Percentiles rank a stretch among this genome's conserved stretches.
phyloP scores from a whole-genome alignment of 1,284 basidiomycete species.

The Microbotryomycetes sp. region DNA sequence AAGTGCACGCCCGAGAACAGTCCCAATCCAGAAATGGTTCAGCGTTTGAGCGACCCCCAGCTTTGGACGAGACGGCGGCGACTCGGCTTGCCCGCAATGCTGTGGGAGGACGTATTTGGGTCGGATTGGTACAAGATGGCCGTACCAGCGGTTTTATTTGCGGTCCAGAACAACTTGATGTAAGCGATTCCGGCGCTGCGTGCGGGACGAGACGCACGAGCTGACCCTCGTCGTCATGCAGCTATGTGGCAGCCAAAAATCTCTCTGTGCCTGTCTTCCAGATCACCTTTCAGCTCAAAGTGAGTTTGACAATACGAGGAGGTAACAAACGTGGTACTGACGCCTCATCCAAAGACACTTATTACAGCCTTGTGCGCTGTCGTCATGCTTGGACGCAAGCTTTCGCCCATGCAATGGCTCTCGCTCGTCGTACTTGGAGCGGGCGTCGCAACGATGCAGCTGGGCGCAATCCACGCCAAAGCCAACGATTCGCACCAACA shows the following conservation, averaged over 20 bases:
- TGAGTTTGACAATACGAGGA: slow-evolving; percentile 4
- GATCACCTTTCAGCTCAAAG: slow-evolving; percentile 44
- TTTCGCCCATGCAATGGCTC: slow-evolving; percentile 41
- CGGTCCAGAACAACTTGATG: slow-evolving; percentile 42
- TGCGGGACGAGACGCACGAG: neutral
- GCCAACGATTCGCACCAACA: slow-evolving; percentile 19
- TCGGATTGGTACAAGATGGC: slow-evolving; percentile 33
- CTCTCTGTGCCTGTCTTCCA: slow-evolving; percentile 44
- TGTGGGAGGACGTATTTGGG: slow-evolving; percentile 33
- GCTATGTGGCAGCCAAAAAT: slow-evolving; percentile 42
- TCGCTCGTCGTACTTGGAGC: slow-evolving; percentile 41
- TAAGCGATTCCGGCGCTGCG: slow-evolving; percentile 2
- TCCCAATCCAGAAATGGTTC: slow-evolving; percentile 13
- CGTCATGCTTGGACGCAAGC: slow-evolving; percentile 41
- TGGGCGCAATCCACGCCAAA: slow-evolving; percentile 32
- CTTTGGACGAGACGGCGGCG: slow-evolving; percentile 21
- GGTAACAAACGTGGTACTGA: neutral
- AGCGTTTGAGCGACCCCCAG: slow-evolving; percentile 14
- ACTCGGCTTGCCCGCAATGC: slow-evolving; percentile 15
- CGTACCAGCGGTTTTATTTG: slow-evolving; percentile 41
- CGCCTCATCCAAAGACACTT: slow-evolving; percentile 35
- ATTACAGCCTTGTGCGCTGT: slow-evolving; percentile 44
- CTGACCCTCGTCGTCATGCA: neutral
- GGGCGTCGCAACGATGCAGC: slow-evolving; percentile 44
- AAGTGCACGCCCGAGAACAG: slow-evolving; percentile 20